Percentiles rank a stretch among this genome's conserved stretches.
These are phyloP conservation scores for Salix caprea DNA, from an alignment of 345 rosid species.

Conservation along the genomic window DNA sequence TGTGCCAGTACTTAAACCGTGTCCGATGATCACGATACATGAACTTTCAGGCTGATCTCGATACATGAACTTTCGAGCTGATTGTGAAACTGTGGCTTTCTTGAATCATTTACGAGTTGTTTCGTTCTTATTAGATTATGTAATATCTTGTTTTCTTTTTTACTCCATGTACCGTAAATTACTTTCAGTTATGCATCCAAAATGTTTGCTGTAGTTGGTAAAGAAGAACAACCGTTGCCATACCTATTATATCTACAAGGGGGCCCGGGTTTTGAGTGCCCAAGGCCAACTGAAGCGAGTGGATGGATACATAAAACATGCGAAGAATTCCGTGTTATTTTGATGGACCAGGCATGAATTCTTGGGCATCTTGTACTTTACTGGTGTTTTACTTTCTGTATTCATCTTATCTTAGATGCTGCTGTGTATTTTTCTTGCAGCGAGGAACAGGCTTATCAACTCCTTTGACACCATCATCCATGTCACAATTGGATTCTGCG, in stretches of 20 bases:
- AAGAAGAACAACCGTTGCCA: conserved; percentile 72
- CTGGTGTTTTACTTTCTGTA: background rate
- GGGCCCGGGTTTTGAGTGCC: conserved; percentile 92
- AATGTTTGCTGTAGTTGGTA: conserved; percentile 48
- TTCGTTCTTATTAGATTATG: background rate
- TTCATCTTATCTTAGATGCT: background rate
- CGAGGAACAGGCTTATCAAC: conserved; percentile 95
- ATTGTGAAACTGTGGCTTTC: too few relatives aligned
- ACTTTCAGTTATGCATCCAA: background rate
- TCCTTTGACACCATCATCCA: conserved; percentile 74
- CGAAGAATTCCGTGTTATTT: conserved; percentile 78
- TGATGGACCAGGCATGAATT: conserved; percentile 79
- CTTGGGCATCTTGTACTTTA: conserved; percentile 1
- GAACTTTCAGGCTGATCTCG: too few relatives aligned
- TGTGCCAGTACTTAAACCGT: too few relatives aligned
- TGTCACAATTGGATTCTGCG: conserved; percentile 72
- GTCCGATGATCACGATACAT: too few relatives aligned
- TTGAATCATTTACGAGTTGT: background rate
- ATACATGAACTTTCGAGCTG: too few relatives aligned
- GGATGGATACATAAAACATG: conserved; percentile 87
- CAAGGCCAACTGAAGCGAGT: conserved; percentile 74
- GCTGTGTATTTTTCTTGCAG: conserved; percentile 40
- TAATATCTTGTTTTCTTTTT: background rate
- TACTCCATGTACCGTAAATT: background rate
- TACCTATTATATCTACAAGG: conserved; percentile 79